Evolutionary conservation across 306 rosid species (phyloP), one percentile per base, ranked within the genome.

Genomic region (Corylus heterophylla): DNA sequence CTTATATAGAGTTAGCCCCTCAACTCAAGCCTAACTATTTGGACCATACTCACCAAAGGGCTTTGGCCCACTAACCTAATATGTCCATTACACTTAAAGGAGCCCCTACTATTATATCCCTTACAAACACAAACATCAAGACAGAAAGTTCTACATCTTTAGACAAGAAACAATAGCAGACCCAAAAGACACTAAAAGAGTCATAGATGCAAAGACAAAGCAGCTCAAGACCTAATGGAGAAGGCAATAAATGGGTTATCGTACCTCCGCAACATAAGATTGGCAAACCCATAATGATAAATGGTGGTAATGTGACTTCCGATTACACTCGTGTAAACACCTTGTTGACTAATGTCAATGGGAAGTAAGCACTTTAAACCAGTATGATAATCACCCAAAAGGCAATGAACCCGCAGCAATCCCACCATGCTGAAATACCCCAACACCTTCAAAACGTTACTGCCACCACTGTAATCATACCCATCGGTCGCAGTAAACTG

Each of bases 371-470:
- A 88, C 81, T 93, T 96, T 62, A 96, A 84, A 69, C 96, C 98
- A 13, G 97, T 93, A 44, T 90, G 93, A 88, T 96, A 96, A 89
- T 96, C 99, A n/a, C 98, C 99, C 77, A 96, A 85, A 22, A 96
- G 92, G 82, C 99, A 96, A 82, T 93, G 98, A 66, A 95, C 97
- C 76, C 97, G 86, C 20, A 96, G 92, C 86, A 96, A 86, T 7
- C 98, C 99, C 74, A 96, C 97, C 99, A 91, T 93, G 78, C 99
- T 90, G 82, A 96, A 96, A 82, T 96, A 96, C 42, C 98, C 99
- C 87, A 96, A 79, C n/a, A 96, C 98, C 93, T 96, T 96, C 88
- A 96, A 79, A 25, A 96, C 99, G 79, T 96, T 96, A 80, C 99
- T 96, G 44, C 98, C 99, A 14, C 98, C 96, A 54, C 75, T 85